These are phyloP conservation scores for Aquilaria yunnanensis DNA, from an alignment of 345 rosid genomes.

Conservation along the genomic window DNA sequence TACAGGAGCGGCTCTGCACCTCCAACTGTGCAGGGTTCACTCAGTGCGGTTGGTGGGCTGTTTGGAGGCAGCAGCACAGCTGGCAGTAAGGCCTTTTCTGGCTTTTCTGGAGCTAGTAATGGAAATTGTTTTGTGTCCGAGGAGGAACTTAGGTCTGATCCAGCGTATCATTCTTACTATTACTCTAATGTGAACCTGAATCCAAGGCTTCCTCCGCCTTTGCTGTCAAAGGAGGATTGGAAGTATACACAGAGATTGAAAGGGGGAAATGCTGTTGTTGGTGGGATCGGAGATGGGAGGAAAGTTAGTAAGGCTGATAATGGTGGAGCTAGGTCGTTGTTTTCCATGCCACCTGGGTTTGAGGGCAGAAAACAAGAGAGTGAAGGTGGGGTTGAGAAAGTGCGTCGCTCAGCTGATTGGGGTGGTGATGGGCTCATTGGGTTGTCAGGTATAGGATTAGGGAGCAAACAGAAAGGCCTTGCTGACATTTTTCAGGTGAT, in stretches of 20 bases:
- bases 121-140: conserved; percentile 44
- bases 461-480: conserved; percentile 68
- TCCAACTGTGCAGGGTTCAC: conserved; percentile 69
- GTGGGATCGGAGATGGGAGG: conserved; percentile 77
- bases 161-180: conserved; percentile 59
- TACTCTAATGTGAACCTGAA: conserved; percentile 75
- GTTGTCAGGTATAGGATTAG: conserved; percentile 58
- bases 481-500: conserved; percentile 82
- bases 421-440: conserved; percentile 79
- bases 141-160: conserved; percentile 82
- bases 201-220: conserved; percentile 92
- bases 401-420: conserved; percentile 54
- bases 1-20: conserved; percentile 80
- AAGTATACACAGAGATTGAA: conserved; percentile 71
- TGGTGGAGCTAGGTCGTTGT: conserved; percentile 49
- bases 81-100: conserved; percentile 25
- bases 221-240: conserved; percentile 84
- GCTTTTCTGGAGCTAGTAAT: conserved; percentile 35
- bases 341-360: conserved; percentile 75
- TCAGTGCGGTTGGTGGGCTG: conserved; percentile 55
- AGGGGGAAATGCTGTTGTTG: conserved; percentile 46
- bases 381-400: conserved; percentile 39
- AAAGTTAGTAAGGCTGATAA: conserved; percentile 42
- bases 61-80: conserved; percentile 33
- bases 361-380: conserved; percentile 51